Conservation (phyloP, 768 basidiomycete species). For the Boletus rubescentipes region DNA sequence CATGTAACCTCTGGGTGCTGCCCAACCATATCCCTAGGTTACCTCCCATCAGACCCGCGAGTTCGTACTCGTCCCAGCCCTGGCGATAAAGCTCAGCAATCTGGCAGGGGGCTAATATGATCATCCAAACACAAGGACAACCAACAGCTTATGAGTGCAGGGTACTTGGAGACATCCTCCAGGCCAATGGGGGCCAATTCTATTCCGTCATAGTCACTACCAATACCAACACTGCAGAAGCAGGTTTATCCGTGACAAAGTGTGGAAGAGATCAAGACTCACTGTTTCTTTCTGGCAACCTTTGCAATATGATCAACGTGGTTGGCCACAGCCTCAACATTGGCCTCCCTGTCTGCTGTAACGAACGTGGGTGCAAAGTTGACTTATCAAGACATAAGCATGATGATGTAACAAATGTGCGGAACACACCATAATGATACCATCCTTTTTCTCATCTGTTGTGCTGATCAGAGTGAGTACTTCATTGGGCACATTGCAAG, state of each 20-base stretch:
- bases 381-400: constrained; percentile 47
- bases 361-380: constrained; percentile 78
- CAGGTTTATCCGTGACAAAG: not conserved
- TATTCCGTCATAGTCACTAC: constrained; percentile 82
- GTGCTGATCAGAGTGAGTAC: constrained; percentile 69
- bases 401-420: not conserved
- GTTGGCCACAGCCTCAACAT: constrained; percentile 70
- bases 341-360: constrained; percentile 61
- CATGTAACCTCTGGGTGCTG: too few species aligned
- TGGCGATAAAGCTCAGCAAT: constrained; percentile 84
- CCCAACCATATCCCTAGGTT: constrained; percentile 61
- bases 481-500: constrained; percentile 80
- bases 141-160: constrained; percentile 56
- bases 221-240: constrained; percentile 20
- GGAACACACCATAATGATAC: constrained; percentile 73
- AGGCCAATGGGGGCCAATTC: constrained; percentile 63
- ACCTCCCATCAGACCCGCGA: constrained; percentile 78
- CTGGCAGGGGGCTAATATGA: constrained; percentile 36
- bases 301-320: constrained; percentile 84
- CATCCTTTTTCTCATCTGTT: constrained; percentile 68
- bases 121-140: not conserved
- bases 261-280: constrained; percentile 17
- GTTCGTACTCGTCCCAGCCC: constrained; percentile 81
- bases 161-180: constrained; percentile 91
- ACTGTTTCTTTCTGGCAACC: constrained; percentile 73